These are phyloP conservation scores for Pythium dissotocum DNA, from an alignment of 352 stramenopile species.

Conservation along the genomic window DNA sequence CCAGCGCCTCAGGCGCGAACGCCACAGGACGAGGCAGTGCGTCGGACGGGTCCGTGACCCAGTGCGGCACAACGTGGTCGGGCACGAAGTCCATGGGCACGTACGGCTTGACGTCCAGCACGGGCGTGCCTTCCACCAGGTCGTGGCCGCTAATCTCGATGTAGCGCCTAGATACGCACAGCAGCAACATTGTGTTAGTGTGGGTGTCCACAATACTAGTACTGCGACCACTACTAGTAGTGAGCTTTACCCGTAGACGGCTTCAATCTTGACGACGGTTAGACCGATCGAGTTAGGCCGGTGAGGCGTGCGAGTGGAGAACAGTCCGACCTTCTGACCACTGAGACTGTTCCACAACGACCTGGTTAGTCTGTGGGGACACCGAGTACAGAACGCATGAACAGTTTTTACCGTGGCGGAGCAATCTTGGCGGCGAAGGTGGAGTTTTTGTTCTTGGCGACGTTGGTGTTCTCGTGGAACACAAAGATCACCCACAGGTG, in stretches of 20 bases:
- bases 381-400: neutral
- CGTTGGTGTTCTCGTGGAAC: constrained; percentile 92
- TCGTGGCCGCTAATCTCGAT: constrained; percentile 94
- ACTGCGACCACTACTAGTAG: no score
- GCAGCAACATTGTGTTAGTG: neutral
- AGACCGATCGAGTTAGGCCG: constrained; percentile 95
- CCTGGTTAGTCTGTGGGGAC: neutral
- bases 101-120: constrained; percentile 99
- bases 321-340: constrained; percentile 91
- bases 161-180: constrained; percentile 34
- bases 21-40: constrained; percentile 45
- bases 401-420: constrained; percentile 50
- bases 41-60: constrained; percentile 66
- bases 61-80: constrained; percentile 59
- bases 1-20: constrained; percentile 47
- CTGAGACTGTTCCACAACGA: constrained; percentile 38
- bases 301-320: constrained; percentile 96
- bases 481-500: constrained; percentile 92
- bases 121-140: constrained; percentile 95
- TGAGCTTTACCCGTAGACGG: constrained; percentile 51
- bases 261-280: constrained; percentile 90
- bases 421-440: constrained; percentile 84
- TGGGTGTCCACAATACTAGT: no score
- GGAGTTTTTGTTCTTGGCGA: constrained; percentile 44
- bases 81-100: constrained; percentile 84